phyloP scores from a whole-genome alignment of 139 green algal genomes.

The Bryopsis sp. region DNA sequence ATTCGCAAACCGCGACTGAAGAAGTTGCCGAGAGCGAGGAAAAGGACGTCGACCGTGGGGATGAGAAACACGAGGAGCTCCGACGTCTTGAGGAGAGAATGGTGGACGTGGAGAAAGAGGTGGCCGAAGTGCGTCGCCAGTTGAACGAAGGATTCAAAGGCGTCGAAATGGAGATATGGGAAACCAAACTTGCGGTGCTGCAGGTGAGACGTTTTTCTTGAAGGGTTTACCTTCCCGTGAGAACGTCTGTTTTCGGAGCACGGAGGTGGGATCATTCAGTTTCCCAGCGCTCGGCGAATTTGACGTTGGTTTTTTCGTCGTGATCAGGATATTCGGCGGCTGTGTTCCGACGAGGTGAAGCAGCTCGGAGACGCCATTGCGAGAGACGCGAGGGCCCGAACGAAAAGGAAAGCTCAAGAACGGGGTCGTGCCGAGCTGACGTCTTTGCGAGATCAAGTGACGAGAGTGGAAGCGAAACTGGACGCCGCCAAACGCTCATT shows the following conservation, averaged over 20 bases:
- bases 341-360: conserved; percentile 8
- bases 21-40: not conserved
- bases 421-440: not conserved
- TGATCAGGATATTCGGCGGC: conserved; percentile 10
- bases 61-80: not conserved
- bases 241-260: not conserved
- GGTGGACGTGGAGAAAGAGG: not conserved
- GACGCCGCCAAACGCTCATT: conserved; percentile 14
- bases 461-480: conserved; percentile 8
- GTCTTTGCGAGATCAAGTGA: conserved; percentile 11
- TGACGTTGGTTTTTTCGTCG: no score
- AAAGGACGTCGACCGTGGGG: not conserved
- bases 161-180: conserved; percentile 3
- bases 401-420: not conserved
- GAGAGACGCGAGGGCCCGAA: not conserved
- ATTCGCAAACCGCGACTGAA: not conserved
- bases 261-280: no score
- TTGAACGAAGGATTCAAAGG: not conserved
- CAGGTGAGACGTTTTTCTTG: not conserved
- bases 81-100: not conserved
- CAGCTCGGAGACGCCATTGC: not conserved
- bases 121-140: not conserved
- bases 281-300: no score
- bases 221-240: not conserved
- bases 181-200: not conserved